Percentiles rank a stretch among this genome's conserved stretches.
Conservation (phyloP, 768 basidiomycete genomes). For the Russula dissimulans region DNA sequence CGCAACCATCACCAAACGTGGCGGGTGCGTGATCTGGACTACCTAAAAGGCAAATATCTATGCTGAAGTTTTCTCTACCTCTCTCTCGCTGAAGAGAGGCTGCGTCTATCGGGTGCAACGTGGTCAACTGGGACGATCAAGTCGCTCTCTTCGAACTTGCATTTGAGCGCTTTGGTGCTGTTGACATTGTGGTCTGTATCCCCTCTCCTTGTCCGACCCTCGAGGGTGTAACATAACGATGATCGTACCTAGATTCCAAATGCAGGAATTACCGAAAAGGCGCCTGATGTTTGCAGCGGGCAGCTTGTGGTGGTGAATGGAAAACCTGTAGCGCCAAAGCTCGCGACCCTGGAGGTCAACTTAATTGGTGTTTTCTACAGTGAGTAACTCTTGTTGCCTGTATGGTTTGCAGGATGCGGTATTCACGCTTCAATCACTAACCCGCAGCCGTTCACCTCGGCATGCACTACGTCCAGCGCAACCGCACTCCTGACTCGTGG, state of each 20-base stretch:
- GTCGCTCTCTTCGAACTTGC: conserved; percentile 27
- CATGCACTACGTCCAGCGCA: conserved; percentile 25
- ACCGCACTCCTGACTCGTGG: conserved; percentile 11
- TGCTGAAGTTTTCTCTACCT: no score
- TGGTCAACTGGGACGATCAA: conserved; percentile 22
- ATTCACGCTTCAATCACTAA: not conserved
- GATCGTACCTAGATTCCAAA: conserved; percentile 18
- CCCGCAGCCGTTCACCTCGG: conserved; percentile 26
- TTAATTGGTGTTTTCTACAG: conserved; percentile 26
- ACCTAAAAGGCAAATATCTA: no score
- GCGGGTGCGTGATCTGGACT: conserved; percentile 16
- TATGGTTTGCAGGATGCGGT: no score
- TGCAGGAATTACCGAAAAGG: conserved; percentile 17
- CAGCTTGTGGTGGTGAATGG: conserved; percentile 18
- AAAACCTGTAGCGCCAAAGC: conserved; percentile 23
- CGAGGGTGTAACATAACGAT: no score
- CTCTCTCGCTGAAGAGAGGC: conserved; percentile 11
- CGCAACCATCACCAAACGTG: conserved; percentile 2
- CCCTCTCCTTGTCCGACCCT: not conserved
- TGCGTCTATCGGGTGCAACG: conserved; percentile 16
- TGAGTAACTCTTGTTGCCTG: conserved; percentile 5
- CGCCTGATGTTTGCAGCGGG: not conserved
- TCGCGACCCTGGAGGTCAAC: conserved; percentile 26
- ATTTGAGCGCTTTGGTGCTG: conserved; percentile 21
- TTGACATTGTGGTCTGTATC: conserved; percentile 27